Conservation (phyloP, 257 asterid species). For the Cinchona pubescens region DNA sequence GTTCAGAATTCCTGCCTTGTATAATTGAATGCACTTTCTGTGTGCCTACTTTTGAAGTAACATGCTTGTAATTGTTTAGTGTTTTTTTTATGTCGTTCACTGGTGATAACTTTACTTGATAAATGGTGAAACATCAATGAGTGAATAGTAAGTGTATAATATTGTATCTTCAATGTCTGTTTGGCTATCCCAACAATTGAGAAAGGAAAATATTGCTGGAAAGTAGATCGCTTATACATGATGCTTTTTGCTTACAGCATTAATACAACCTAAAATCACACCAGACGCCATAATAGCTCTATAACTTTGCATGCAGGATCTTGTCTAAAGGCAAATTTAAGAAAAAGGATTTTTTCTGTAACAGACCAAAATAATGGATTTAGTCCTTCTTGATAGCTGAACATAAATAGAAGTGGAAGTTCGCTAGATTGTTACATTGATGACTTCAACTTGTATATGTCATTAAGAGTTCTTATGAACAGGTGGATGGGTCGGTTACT, state of each 20-base stretch:
- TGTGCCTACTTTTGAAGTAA: neutral
- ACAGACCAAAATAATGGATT: neutral
- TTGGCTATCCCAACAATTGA: neutral
- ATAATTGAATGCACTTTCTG: neutral
- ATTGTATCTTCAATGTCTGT: neutral
- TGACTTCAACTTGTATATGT: neutral
- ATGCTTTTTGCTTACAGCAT: neutral
- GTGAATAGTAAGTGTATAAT: neutral
- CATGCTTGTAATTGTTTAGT: neutral
- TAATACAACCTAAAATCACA: neutral
- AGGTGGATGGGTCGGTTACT: conserved; percentile 98
- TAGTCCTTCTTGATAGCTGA: neutral
- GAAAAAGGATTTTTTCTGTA: neutral
- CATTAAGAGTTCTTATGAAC: conserved; percentile 12
- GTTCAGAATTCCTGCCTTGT: neutral
- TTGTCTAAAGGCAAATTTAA: neutral
- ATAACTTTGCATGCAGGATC: neutral
- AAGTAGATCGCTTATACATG: neutral
- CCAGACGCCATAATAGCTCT: neutral
- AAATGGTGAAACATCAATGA: neutral
- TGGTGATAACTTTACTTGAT: neutral
- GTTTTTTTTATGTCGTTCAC: neutral
- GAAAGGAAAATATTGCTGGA: neutral
- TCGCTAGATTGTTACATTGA: neutral
- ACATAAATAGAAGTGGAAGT: neutral